Conservation (phyloP, 495 filamentous ascomycete genomes). For the Thermochaetoides thermophila region DNA sequence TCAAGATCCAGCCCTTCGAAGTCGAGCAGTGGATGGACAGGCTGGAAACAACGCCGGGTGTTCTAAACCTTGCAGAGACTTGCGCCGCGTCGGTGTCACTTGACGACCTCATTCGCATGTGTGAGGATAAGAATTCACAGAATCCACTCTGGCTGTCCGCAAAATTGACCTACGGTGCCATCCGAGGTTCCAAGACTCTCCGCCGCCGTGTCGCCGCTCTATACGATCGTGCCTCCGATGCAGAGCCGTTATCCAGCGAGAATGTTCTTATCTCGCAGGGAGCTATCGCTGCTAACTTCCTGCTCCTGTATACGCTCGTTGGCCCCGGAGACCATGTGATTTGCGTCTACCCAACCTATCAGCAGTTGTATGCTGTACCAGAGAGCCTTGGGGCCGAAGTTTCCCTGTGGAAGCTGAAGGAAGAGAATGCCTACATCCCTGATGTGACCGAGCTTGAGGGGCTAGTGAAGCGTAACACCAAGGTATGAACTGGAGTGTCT, state of each 20-base stretch:
- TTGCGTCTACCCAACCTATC: conserved; percentile 81
- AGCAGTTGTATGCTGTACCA: conserved; percentile 71
- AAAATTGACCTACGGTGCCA: conserved; percentile 23
- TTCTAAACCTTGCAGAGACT: conserved; percentile 77
- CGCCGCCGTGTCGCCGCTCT: conserved; percentile 15
- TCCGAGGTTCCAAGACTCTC: conserved; percentile 16
- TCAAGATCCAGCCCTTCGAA: conserved; percentile 54
- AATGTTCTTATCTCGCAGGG: conserved; percentile 67
- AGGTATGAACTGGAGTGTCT: conserved; percentile 31
- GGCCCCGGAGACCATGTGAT: conserved; percentile 78
- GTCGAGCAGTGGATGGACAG: conserved; percentile 93
- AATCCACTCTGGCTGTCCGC: conserved; percentile 34
- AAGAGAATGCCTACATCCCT: conserved; percentile 49
- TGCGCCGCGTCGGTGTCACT: conserved; percentile 73
- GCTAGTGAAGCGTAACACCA: conserved; percentile 62
- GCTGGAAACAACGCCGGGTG: conserved; percentile 53
- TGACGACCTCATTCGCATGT: conserved; percentile 49
- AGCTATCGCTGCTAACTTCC: conserved; percentile 73
- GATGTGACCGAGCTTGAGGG: conserved; percentile 50
- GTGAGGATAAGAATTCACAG: conserved; percentile 35
- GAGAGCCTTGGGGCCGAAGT: conserved; percentile 68
- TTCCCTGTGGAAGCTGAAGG: conserved; percentile 59
- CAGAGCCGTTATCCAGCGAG: conserved; percentile 23
- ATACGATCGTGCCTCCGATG: conserved; percentile 7
- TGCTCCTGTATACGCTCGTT: conserved; percentile 59